Evolutionary conservation across 306 rosid genomes (phyloP).

Genomic region (Dicorynia guianensis): DNA sequence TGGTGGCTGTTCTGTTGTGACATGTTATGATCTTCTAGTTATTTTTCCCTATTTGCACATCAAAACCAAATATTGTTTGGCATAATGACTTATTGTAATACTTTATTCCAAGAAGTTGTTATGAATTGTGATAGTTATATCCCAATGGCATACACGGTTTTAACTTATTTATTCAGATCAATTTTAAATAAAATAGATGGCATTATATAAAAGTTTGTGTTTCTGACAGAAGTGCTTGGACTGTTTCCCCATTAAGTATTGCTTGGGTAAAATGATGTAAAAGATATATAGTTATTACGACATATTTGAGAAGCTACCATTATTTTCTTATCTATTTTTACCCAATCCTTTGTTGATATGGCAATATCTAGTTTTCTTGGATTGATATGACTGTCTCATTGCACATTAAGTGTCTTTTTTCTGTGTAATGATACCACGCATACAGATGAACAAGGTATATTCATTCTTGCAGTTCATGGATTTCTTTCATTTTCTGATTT

Average conservation of each 20-base stretch:
- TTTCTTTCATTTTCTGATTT: background rate
- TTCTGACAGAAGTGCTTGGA: background rate
- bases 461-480: background rate
- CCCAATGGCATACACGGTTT: background rate
- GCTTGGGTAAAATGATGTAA: background rate
- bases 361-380: background rate
- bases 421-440: background rate
- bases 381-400: background rate
- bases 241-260: background rate
- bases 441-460: too few species aligned
- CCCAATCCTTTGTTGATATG: background rate
- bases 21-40: background rate
- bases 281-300: background rate
- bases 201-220: background rate
- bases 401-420: too few species aligned
- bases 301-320: background rate
- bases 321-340: background rate
- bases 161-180: background rate
- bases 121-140: too few species aligned
- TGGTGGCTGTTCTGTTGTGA: slow-evolving; percentile 27
- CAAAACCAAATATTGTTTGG: background rate
- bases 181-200: background rate
- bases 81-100: background rate
- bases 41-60: background rate
- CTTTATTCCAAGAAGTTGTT: background rate